Conservation (phyloP, 192 early-diverging fungal genomes). For the Geosiphon pyriformis region DNA sequence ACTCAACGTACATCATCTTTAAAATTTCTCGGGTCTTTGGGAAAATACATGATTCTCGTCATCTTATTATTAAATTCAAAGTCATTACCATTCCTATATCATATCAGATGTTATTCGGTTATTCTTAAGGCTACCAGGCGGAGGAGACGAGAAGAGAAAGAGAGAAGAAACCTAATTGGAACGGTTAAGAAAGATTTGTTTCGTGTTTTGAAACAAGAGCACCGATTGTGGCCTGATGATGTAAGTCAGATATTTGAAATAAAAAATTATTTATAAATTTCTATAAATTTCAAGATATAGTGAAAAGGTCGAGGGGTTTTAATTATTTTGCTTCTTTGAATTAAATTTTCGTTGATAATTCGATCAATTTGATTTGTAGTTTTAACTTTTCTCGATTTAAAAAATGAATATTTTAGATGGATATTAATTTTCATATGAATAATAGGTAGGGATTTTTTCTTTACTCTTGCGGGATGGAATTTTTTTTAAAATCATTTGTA, state of each 20-base stretch:
- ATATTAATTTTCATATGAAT: conserved; percentile 16
- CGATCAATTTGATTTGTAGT: neutral
- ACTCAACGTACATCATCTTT: neutral
- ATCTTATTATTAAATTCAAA: conserved; percentile 6
- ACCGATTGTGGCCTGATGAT: neutral
- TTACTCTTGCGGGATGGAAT: neutral
- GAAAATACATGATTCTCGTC: neutral
- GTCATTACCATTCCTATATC: conserved; percentile 15
- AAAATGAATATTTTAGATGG: neutral
- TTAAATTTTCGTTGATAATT: no score
- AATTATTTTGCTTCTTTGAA: no score
- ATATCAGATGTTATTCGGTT: neutral
- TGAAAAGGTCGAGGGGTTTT: no score
- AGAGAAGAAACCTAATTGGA: neutral
- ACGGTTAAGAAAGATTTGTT: neutral
- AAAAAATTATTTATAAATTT: no score
- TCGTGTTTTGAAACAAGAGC: neutral
- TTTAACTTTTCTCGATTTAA: neutral
- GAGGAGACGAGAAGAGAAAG: neutral
- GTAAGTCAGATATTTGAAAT: no score
- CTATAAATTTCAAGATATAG: neutral
- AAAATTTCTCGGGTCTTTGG: neutral
- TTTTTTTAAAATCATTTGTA: neutral
- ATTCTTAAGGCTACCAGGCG: neutral
- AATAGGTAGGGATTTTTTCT: conserved; percentile 8